Percentiles rank a stretch among this genome's conserved stretches.
These are phyloP conservation scores for Erysimum cheiri DNA, from an alignment of 441 rosid species.

Conservation along the genomic window DNA sequence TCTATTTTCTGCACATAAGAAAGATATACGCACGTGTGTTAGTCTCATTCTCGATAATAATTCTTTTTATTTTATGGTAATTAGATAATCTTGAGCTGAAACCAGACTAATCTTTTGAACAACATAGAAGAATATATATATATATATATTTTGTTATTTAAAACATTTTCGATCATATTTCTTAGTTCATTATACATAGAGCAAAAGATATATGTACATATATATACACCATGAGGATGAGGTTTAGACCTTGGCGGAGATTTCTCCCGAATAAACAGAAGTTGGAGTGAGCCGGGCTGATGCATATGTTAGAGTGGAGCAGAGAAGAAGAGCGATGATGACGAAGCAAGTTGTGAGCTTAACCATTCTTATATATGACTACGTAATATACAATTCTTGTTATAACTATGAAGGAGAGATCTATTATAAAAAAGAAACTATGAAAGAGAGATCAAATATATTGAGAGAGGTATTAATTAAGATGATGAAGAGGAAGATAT, in stretches of 20 bases:
- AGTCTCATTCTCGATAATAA: not conserved
- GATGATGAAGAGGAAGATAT: constrained; percentile 5
- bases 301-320: constrained; percentile 43
- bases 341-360: constrained; percentile 42
- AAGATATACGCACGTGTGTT: not conserved
- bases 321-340: constrained; percentile 47
- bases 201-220: not conserved
- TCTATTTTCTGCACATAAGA: constrained; percentile 35
- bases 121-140: too few relatives aligned
- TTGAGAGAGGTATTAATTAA: not conserved
- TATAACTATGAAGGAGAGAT: not conserved
- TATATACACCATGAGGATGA: constrained; percentile 1
- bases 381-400: constrained; percentile 1
- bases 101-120: not conserved
- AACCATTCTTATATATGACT: constrained; percentile 34
- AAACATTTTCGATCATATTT: not conserved
- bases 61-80: not conserved
- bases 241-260: constrained; percentile 42
- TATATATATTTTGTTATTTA: not conserved
- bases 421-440: too few relatives aligned
- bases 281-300: constrained; percentile 49
- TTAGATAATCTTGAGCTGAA: not conserved
- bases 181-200: not conserved
- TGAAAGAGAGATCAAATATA: constrained; percentile 16
- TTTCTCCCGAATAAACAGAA: constrained; percentile 34